Conservation (phyloP, 352 stramenopile genomes). For the Pythium oligandrum region DNA sequence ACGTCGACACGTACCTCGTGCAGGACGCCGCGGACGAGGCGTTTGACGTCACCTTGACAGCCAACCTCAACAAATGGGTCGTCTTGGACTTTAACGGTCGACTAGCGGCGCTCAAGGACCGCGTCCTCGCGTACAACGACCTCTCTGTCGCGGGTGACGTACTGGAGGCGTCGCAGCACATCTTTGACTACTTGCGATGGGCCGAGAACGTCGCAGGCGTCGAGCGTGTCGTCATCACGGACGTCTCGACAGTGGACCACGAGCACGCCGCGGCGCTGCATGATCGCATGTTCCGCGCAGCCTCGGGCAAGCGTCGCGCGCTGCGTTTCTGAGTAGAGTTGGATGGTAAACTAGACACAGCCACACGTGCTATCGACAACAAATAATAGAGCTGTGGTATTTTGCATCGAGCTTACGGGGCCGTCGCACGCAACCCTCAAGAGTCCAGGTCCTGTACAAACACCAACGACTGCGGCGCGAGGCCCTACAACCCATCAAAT, state of each 20-base stretch:
- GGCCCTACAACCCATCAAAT: slow-evolving; percentile 28
- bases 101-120: slow-evolving; percentile 36
- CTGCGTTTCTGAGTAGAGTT: slow-evolving; percentile 30
- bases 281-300: slow-evolving; percentile 79
- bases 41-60: slow-evolving; percentile 26
- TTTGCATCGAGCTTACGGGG: neutral
- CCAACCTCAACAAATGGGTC: slow-evolving; percentile 50
- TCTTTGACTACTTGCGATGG: slow-evolving; percentile 86
- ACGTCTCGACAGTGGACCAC: slow-evolving; percentile 44
- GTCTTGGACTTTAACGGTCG: slow-evolving; percentile 79
- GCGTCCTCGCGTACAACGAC: slow-evolving; percentile 70
- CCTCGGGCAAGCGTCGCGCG: slow-evolving; percentile 61
- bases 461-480: slow-evolving; percentile 70
- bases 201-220: slow-evolving; percentile 69
- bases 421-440: slow-evolving; percentile 17
- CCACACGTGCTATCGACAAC: neutral
- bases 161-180: slow-evolving; percentile 57
- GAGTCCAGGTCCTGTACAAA: slow-evolving; percentile 84
- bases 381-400: neutral
- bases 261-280: slow-evolving; percentile 75
- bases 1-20: slow-evolving; percentile 89
- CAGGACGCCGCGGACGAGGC: slow-evolving; percentile 30
- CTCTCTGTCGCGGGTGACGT: slow-evolving; percentile 69
- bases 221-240: slow-evolving; percentile 63
- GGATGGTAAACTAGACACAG: too few relatives aligned